Conservation (phyloP, 306 rosid genomes). For the Sophora flavescens region DNA sequence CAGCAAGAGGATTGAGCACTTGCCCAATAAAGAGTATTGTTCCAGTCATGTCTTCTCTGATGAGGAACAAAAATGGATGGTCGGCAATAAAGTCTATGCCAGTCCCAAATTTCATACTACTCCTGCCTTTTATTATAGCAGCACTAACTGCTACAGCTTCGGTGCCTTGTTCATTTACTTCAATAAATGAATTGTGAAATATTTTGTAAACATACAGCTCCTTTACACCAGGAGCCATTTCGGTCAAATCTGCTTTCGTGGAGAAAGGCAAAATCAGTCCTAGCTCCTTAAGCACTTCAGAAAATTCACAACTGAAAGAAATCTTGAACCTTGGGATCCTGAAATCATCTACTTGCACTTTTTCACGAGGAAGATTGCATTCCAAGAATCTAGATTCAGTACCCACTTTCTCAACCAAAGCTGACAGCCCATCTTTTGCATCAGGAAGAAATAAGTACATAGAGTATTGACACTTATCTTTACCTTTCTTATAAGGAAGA, state of each 20-base stretch:
- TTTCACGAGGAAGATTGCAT: too few relatives aligned
- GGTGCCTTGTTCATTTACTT: slow-evolving; percentile 80
- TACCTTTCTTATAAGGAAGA: too few relatives aligned
- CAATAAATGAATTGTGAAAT: not conserved
- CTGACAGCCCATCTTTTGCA: too few relatives aligned
- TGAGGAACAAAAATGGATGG: slow-evolving; percentile 65
- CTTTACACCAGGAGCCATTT: too few relatives aligned
- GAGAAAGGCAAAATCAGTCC: slow-evolving; percentile 62
- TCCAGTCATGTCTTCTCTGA: slow-evolving; percentile 69
- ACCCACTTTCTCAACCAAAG: too few relatives aligned
- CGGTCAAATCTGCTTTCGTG: too few relatives aligned
- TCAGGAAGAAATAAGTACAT: too few relatives aligned
- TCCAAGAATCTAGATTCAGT: too few relatives aligned
- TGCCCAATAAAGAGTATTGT: slow-evolving; percentile 64
- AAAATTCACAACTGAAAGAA: slow-evolving; percentile 62
- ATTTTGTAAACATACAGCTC: too few relatives aligned
- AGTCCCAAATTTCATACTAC: not conserved
- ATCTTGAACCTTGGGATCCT: slow-evolving; percentile 67
- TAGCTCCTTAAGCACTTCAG: slow-evolving; percentile 49
- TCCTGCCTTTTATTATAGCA: slow-evolving; percentile 23
- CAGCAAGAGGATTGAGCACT: slow-evolving; percentile 63
- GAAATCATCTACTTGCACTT: slow-evolving; percentile 43
- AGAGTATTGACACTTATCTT: too few relatives aligned
- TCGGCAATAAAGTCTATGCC: slow-evolving; percentile 68
- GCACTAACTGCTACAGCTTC: slow-evolving; percentile 62